Base-by-base conservation (phyloP, 2,329 filamentous ascomycete genomes). In the Dendrostoma leiphaemia region DNA sequence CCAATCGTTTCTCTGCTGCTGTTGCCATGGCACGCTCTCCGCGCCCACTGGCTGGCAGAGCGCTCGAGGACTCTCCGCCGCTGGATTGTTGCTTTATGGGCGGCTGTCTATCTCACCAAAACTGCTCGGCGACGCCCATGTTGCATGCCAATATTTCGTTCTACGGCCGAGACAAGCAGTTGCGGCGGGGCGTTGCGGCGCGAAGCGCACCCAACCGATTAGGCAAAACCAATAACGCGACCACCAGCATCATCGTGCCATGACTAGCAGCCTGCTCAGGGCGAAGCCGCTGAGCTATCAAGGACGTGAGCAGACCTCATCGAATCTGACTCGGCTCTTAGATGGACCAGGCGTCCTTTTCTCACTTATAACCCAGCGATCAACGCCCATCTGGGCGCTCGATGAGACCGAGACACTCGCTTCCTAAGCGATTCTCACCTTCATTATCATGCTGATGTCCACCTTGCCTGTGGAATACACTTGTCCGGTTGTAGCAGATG, bases 341-440 rank as follows among this genome's bases (percentile, higher is more conserved):
- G 41, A 49, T 13, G 48, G 45, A 44, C 23, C 44, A 32, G 35
- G 40, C 21, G 32, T 37, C 38, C 24, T 48, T 43, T 46, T 35
- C 31, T 51, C 55, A 41, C 29, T 41, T 58, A 55, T 46, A 49
- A 34, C 44, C 31, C 43, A 55, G 56, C 48, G 44, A 49, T 52
- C 52, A 52, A 46, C 32, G 48, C 48, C 48, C 40, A 49, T 21
- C 48, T 41, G 52, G n/a, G 55, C 51, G 56, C 52, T 58, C 52
- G 26, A 58, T 55, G 43, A 58, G 31, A 58, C 56, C 56, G 56
- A 58, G 56, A 58, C 56, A 58, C 32, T 58, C 56, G 56, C 56
- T 58, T 55, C 56, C 46, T 58, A 58, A 58, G 56, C 56, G 56
- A 55, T 40, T 40, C 40, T 43, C 49, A 45, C 15, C 10, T 37